These are phyloP conservation scores for Geosmithia flava DNA, from an alignment of 2,329 filamentous ascomycete species.

Conservation along the genomic window DNA sequence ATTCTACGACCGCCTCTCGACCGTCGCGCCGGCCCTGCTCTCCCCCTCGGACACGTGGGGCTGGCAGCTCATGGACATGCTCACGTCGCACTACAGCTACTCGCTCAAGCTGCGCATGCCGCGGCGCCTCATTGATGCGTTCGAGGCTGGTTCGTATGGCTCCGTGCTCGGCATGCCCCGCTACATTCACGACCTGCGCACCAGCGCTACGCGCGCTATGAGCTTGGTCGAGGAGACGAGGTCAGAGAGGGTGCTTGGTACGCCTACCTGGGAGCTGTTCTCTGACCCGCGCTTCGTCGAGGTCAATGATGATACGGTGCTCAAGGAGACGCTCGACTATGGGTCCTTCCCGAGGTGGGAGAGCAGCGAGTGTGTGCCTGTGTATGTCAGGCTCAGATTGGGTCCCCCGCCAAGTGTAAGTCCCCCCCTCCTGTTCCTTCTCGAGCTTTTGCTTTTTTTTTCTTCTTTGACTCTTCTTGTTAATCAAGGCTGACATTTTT, in stretches of 20 bases:
- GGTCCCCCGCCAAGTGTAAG: conserved; percentile 40
- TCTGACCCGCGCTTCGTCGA: conserved; percentile 31
- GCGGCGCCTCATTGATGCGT: conserved; percentile 28
- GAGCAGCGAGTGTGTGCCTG: conserved; percentile 19
- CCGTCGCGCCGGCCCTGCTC: conserved; percentile 29
- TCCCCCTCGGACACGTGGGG: conserved; percentile 17
- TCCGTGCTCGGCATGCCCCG: conserved; percentile 34
- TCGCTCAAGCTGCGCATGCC: conserved; percentile 34
- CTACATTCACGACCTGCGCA: conserved; percentile 28
- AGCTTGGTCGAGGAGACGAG: conserved; percentile 38
- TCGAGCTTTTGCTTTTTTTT: not conserved
- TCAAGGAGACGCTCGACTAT: conserved; percentile 36
- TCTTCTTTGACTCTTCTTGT: not conserved
- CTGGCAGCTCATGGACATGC: conserved; percentile 24
- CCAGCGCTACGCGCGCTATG: conserved; percentile 40
- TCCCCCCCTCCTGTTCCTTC: not conserved
- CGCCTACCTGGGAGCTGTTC: conserved; percentile 25
- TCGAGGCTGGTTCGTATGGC: conserved; percentile 36
- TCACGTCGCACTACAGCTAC: conserved; percentile 31
- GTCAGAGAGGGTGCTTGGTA: conserved; percentile 28
- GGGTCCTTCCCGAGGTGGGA: conserved; percentile 37
- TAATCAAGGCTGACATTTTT: not conserved
- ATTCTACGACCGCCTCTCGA: conserved; percentile 43
- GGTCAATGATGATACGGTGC: conserved; percentile 21
- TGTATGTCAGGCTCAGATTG: conserved; percentile 32